Base-by-base conservation (phyloP, 1,139 yeast species). In the Yamadazyma siamensis region DNA sequence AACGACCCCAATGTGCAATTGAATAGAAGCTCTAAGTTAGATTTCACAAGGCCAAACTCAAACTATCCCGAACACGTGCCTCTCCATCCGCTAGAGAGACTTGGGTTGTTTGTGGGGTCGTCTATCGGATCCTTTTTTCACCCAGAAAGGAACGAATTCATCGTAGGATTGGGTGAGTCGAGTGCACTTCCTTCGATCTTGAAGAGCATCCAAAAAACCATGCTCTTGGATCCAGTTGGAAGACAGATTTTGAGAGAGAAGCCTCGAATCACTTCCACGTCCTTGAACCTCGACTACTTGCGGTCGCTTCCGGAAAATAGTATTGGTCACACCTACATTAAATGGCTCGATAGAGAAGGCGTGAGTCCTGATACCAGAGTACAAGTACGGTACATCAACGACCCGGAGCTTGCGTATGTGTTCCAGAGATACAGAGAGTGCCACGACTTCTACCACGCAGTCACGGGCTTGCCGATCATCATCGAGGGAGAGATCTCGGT, bases 401-500 rank as follows among this genome's bases (percentile, higher is more conserved):
- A 91, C 51, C 94, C 86, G 25, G 95, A 87, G 49, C 74, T 88
- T 47, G 96, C 96, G 1, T 91, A 83, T 50, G 83, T 91, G 12
- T 87, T 79, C 67, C 94, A 88, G 54, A 64, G 98, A 42, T 91
- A 91, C 56, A 75, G 99, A 31, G 97, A 91, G 52, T 89, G 96
- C 52, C 99, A 91, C 49, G 99, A 91, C 54, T 91, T 91, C 49
- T 91, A 88, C 52, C 99, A 91, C 54, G 87, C 97, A 2, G 70
- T 91, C 23, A 83, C 95, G 0, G 94, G 95, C 6, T 68, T 87
- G 31, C 97, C 97, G 0, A 85, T 89, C 25, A 81, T 85, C 24
- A 77, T 94, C 44, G 98, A 91, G 50, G 99, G 98, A 12, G 99
- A 91, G 52, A 83, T 91, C 30, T 87, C 96, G 0, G 84, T 91